Percentiles rank a stretch among this genome's conserved stretches.
Evolutionary conservation across 1,284 basidiomycete species (phyloP).

Genomic region (Austroboletus novae-zelandiae): DNA sequence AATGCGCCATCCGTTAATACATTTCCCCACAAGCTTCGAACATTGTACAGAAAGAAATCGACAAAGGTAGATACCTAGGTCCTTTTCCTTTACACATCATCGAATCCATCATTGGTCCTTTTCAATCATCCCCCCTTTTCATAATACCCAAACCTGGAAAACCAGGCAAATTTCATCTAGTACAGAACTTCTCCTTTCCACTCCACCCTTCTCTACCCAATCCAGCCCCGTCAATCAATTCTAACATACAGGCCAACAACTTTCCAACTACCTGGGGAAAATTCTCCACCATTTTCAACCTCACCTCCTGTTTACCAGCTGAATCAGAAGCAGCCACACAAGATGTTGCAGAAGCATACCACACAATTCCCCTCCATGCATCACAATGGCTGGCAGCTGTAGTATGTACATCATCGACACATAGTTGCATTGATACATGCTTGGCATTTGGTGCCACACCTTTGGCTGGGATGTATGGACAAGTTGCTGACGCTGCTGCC

Average conservation of each 20-base stretch:
- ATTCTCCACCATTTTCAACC: neutral
- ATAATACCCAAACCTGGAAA: neutral
- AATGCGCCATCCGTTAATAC: neutral
- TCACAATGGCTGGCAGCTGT: slow-evolving; percentile 1
- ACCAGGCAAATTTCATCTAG: neutral
- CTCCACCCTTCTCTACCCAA: fast-evolving
- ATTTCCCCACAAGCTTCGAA: neutral
- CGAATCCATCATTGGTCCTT: neutral
- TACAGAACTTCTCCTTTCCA: slow-evolving; percentile 7
- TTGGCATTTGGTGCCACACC: slow-evolving; percentile 25
- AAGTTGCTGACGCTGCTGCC: slow-evolving; percentile 29
- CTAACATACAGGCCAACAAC: neutral
- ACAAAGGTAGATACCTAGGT: neutral
- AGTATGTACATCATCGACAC: neutral
- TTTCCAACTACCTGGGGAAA: neutral
- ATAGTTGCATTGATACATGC: neutral
- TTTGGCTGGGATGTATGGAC: slow-evolving; percentile 32
- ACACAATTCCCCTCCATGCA: neutral
- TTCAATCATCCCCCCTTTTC: slow-evolving; percentile 1
- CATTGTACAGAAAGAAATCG: neutral
- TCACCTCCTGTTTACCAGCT: neutral
- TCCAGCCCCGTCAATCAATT: neutral
- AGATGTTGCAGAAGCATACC: slow-evolving; percentile 1
- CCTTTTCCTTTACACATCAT: neutral
- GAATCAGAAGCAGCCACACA: neutral